Evolutionary conservation across 2,329 filamentous ascomycete species (phyloP).

Genomic region (Juglanconis juglandina): DNA sequence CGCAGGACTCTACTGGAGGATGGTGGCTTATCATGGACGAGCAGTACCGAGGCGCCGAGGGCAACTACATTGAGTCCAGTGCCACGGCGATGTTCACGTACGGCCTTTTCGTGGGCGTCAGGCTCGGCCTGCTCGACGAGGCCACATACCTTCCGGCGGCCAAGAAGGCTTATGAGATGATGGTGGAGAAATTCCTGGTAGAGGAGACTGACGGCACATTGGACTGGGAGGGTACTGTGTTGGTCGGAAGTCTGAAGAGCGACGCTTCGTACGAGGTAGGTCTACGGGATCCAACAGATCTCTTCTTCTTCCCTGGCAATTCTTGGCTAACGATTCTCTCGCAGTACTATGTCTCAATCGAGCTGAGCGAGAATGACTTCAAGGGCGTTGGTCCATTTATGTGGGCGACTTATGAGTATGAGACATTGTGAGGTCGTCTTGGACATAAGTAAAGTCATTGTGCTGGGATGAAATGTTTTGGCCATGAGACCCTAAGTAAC

Average conservation of each 20-base stretch:
- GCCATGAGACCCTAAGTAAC: too few species aligned
- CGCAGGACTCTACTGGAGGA: conserved; percentile 12
- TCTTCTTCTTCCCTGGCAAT: background rate
- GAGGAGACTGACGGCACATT: conserved; percentile 40
- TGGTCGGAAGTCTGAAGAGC: conserved; percentile 43
- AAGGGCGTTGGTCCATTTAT: conserved; percentile 32
- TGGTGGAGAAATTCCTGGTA: conserved; percentile 39
- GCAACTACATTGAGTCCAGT: conserved; percentile 45
- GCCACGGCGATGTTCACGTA: conserved; percentile 44
- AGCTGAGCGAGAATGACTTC: conserved; percentile 28
- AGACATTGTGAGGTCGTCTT: background rate
- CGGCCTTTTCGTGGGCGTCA: conserved; percentile 35
- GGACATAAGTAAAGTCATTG: too few species aligned
- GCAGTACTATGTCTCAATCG: conserved; percentile 35
- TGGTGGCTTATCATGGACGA: conserved; percentile 39
- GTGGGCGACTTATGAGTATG: conserved; percentile 28
- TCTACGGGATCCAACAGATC: background rate
- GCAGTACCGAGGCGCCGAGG: conserved; percentile 32
- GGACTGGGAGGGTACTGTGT: conserved; percentile 44
- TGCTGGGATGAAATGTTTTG: too few species aligned
- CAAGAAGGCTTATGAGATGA: conserved; percentile 35
- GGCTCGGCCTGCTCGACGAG: conserved; percentile 30
- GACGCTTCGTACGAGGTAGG: conserved; percentile 43
- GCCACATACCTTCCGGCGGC: conserved; percentile 28
- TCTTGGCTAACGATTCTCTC: background rate